Conservation (phyloP, 805 yeast species). For the Candida silvicultrix region DNA sequence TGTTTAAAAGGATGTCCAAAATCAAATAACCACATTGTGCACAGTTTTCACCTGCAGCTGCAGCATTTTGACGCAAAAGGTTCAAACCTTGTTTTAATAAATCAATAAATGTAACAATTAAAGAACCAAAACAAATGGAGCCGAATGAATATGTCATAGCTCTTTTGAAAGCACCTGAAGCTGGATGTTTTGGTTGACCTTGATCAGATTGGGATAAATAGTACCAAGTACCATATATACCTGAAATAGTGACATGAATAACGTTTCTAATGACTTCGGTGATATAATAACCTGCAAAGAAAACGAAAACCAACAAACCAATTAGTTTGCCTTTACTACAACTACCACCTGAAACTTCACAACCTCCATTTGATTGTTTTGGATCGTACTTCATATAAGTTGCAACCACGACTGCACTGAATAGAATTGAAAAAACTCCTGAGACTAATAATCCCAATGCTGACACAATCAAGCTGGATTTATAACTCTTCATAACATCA, state of each 20-base stretch:
- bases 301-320: slow-evolving; percentile 65
- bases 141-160: slow-evolving; percentile 86
- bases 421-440: slow-evolving; percentile 59
- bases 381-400: slow-evolving; percentile 75
- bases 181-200: slow-evolving; percentile 75
- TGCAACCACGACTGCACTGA: slow-evolving; percentile 64
- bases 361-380: slow-evolving; percentile 42
- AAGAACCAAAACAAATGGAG: slow-evolving; percentile 80
- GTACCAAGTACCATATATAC: slow-evolving; percentile 90
- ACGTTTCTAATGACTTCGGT: slow-evolving; percentile 78
- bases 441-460: slow-evolving; percentile 52
- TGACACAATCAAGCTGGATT: slow-evolving; percentile 60
- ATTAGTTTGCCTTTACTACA: slow-evolving; percentile 56
- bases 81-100: slow-evolving; percentile 51
- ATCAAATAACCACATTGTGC: slow-evolving; percentile 47
- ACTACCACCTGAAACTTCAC: slow-evolving; percentile 43
- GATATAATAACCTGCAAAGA: slow-evolving; percentile 79
- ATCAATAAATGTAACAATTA: slow-evolving; percentile 67
- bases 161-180: slow-evolving; percentile 71
- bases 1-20: slow-evolving; percentile 52
- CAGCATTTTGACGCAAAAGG: slow-evolving; percentile 45
- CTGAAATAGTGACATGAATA: slow-evolving; percentile 75
- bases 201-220: slow-evolving; percentile 70
- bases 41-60: slow-evolving; percentile 44
- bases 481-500: slow-evolving; percentile 67